Evolutionary conservation across 1,139 yeast species (phyloP), one percentile per base, ranked within the genome.

Genomic region (Saccharomyces hybrid): DNA sequence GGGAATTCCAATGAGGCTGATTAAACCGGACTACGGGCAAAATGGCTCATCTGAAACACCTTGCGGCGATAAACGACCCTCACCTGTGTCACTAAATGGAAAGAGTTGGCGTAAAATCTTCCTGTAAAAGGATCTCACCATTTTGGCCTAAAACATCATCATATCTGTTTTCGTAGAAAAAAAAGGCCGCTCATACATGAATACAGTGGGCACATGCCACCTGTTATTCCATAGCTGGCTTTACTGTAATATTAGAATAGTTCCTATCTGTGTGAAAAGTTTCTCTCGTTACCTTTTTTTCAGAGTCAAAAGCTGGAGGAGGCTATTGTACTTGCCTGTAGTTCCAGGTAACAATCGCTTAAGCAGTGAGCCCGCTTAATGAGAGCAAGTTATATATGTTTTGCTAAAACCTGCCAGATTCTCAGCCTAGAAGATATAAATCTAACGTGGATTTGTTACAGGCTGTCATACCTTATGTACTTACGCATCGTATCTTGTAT

Each of bases 31-130:
- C 25, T 38, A 19, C 44, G 44, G 44, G 13, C 44, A 38, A 38
- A 38, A 38, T 38, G 44, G 44, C 44, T 38, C 44, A 38, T 38
- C 44, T 38, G 44, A 38, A 38, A 38, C 44, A 38, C 11, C 44
- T 19, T 38, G n/a, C 25, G 44, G 14, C 44, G 44, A 38, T 38
- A 38, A 38, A 38, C 4, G 44, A 38, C 44, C 25, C 19, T 4
- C 14, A 9, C 26, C 44, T 25, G 44, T 38, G 44, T 38, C 44
- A 38, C 44, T 38, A 38, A 38, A 38, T 38, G 44, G 25, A 11
- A 38, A 38, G 25, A 16, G 26, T 38, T 38, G 26, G n/a, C 44
- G 23, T 19, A 16, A 38, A 19, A 38, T 3, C n/a, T 38, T 3
- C 19, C 25, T 19, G 38, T 5, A n/a, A 38, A 38, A 11, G 26